These are phyloP conservation scores for Wickerhamiella dianesei DNA, from an alignment of 805 yeast genomes.

Conservation along the genomic window DNA sequence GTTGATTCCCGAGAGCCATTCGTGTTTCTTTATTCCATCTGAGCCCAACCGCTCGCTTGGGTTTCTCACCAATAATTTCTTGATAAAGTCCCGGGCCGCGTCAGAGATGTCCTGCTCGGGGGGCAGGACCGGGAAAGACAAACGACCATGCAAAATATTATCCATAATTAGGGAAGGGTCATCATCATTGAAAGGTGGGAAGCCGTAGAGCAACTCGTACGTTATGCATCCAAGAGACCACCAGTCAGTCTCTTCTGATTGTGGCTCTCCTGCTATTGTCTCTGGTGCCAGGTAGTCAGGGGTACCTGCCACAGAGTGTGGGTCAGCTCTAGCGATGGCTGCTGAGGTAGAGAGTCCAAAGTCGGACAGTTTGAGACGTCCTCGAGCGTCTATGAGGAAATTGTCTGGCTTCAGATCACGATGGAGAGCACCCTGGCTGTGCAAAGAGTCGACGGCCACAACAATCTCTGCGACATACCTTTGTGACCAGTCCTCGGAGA, in stretches of 20 bases:
- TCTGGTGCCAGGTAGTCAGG: constrained; percentile 98
- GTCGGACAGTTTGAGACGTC: constrained; percentile 88
- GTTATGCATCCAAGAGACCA: constrained; percentile 96
- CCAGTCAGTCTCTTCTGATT: constrained; percentile 87
- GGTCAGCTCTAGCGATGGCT: constrained; percentile 36
- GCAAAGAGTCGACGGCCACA: constrained; percentile 82
- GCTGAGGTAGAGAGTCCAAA: constrained; percentile 60
- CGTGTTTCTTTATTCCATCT: constrained; percentile 63
- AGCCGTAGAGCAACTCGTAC: constrained; percentile 84
- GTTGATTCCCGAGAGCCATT: constrained; percentile 49
- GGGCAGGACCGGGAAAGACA: constrained; percentile 68
- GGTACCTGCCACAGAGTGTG: constrained; percentile 41
- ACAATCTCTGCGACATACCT: constrained; percentile 82
- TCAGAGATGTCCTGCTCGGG: constrained; percentile 35
- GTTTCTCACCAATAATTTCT: constrained; percentile 45
- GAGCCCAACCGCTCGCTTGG: constrained; percentile 66
- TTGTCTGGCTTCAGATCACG: constrained; percentile 95
- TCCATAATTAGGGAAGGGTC: constrained; percentile 71
- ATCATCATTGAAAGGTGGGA: constrained; percentile 83
- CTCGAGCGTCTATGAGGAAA: constrained; percentile 65
- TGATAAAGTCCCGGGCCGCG: constrained; percentile 63
- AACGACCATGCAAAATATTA: constrained; percentile 57
- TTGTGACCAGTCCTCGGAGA: constrained; percentile 72
- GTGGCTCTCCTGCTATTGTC: constrained; percentile 72
- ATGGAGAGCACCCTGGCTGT: constrained; percentile 78